Evolutionary conservation across 202 grass and related monocot genomes (phyloP).

Genomic region (Thinopyrum obtusiflorum): DNA sequence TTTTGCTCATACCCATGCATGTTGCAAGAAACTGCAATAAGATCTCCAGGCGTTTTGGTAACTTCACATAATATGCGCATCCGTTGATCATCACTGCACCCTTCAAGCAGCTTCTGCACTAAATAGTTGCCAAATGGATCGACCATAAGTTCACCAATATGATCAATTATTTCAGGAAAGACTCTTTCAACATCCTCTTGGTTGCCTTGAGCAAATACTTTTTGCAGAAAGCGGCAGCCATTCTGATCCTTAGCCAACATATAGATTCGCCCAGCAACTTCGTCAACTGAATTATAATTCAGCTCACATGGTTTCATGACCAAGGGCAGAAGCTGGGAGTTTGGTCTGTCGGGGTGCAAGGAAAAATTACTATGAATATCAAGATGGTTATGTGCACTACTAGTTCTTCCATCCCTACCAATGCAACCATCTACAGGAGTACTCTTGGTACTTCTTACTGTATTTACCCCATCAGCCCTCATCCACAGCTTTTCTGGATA

Average conservation of each 20-base stretch:
- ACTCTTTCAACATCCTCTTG: conserved; percentile 52
- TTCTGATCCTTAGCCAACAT: conserved; percentile 73
- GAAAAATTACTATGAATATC: conserved; percentile 22
- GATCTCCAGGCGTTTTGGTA: conserved; percentile 40
- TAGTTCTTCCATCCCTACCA: conserved; percentile 26
- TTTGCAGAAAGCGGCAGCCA: conserved; percentile 55
- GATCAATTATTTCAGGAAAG: conserved; percentile 54
- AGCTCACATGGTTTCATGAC: conserved; percentile 6
- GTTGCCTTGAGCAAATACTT: conserved; percentile 55
- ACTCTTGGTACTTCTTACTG: conserved; percentile 9
- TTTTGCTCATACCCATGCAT: conserved; percentile 70
- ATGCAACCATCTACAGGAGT: conserved; percentile 17
- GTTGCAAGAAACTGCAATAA: conserved; percentile 63
- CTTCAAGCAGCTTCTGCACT: conserved; percentile 71
- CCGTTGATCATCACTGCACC: conserved; percentile 54
- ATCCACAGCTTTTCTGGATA: conserved; percentile 37
- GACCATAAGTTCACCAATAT: conserved; percentile 70
- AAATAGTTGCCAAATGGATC: conserved; percentile 73
- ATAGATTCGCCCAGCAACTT: conserved; percentile 45
- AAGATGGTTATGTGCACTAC: conserved; percentile 15
- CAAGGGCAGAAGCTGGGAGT: conserved; percentile 11
- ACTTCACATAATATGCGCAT: conserved; percentile 63
- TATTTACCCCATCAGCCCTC: conserved; percentile 35
- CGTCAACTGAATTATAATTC: conserved; percentile 41
- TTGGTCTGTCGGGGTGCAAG: not conserved